A percentile compares a stretch with the other conserved stretches of the same genome.
Conservation (phyloP, 1,284 basidiomycete genomes). For the Trichosporon ovoides region DNA sequence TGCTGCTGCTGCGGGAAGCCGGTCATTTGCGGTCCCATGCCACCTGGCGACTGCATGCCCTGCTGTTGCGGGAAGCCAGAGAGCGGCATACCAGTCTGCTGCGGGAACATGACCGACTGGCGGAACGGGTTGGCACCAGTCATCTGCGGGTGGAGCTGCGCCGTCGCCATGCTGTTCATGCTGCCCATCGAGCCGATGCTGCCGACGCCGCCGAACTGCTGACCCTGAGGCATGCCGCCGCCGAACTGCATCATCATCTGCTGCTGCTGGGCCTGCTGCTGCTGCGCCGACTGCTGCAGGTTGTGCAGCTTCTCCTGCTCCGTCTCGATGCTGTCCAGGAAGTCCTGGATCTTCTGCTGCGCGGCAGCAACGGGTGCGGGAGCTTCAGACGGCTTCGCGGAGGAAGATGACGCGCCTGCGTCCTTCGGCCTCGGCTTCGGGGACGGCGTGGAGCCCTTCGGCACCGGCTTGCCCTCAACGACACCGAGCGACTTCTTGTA, state of each 20-base stretch:
- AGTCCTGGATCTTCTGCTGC: conserved; percentile 62
- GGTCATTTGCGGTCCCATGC: too few relatives aligned
- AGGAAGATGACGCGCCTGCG: too few relatives aligned
- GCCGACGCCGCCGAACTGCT: conserved; percentile 22
- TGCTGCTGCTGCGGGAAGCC: conserved; percentile 31
- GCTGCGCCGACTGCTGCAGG: neutral
- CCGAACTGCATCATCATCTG: conserved; percentile 9
- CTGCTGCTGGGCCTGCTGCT: conserved; percentile 5
- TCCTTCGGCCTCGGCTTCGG: neutral
- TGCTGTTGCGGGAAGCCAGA: conserved; percentile 62
- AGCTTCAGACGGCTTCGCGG: too few relatives aligned
- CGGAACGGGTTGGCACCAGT: conserved; percentile 66
- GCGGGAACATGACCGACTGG: conserved; percentile 52
- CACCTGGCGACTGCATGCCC: too few relatives aligned
- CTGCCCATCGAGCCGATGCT: conserved; percentile 11
- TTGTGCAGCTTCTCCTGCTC: conserved; percentile 53
- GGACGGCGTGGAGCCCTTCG: conserved; percentile 7
- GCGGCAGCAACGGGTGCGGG: conserved; percentile 31
- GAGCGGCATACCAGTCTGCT: conserved; percentile 54
- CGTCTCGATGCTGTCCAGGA: conserved; percentile 85
- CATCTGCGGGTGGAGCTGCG: conserved; percentile 25
- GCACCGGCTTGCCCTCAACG: conserved; percentile 54
- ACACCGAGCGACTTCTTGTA: conserved; percentile 82
- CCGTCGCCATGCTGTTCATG: conserved; percentile 5
- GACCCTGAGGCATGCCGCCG: neutral